Base-by-base conservation (phyloP, 805 yeast genomes). In the Metschnikowia colocasiae region DNA sequence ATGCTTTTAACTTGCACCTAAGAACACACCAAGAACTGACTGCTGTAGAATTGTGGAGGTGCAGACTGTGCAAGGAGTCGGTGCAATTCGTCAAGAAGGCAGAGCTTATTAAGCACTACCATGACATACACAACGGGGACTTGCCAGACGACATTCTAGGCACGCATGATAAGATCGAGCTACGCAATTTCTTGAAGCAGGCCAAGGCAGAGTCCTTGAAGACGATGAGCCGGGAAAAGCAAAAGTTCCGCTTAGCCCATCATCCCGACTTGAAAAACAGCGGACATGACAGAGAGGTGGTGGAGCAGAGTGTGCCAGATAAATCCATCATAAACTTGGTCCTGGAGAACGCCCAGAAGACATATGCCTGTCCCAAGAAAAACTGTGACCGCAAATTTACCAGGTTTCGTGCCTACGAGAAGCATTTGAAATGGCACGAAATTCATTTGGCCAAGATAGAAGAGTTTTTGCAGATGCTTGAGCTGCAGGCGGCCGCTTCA, bases 1-100 rank as follows among this genome's bases (percentile, higher is more conserved):
- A 74, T 23, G 94, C 90, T 51, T 64, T 89, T 42, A 66, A 74
- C 15, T 80, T 83, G 70, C 97, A 91, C 61, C 81, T 85, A 89
- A 64, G 74, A 37, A 57, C 59, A 7, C 96, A 90, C 63, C 82
- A 82, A 54, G 65, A 42, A 4, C 43, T 20, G 43, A 27, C 38
- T 10, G 13, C 36, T 3, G 43, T 74, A n/a, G 80, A 75, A 52
- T 65, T 80, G 33, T 87, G 95, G 92, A 76, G 76, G 47, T 88
- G 96, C 65, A 61, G 64, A 1, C 68, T 69, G 43, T 84, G 91
- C 63, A 61, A 67, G 6, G 29, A 15, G 15, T 19, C 29, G 7
- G 55, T 59, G 33, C 67, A 74, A 26, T 85, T 80, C 56, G 73
- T 74, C 4, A 81, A 79, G 52, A 83, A 84, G 49, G 72, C 71